A percentile compares a stretch with the other conserved stretches of the same genome.
Evolutionary conservation across 148 eudicot genomes (phyloP).

Genomic region (Rhododendron vialii): DNA sequence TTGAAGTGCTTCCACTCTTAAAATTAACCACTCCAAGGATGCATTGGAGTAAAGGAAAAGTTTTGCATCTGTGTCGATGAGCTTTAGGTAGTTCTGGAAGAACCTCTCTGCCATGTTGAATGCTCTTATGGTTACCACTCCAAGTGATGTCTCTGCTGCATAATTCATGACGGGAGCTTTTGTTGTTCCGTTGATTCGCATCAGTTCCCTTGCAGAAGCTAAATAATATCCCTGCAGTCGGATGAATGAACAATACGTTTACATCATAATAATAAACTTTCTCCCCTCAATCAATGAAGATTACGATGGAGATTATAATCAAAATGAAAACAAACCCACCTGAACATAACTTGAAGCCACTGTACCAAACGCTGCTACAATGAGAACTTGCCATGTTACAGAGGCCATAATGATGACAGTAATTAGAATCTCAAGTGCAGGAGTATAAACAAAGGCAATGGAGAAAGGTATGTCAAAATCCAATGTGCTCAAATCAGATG

Average conservation of each 20-base stretch:
- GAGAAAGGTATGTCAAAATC: conserved; percentile 54
- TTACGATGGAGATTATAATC: neutral
- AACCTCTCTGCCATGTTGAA: conserved; percentile 47
- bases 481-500: conserved; percentile 56
- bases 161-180: conserved; percentile 67
- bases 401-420: conserved; percentile 46
- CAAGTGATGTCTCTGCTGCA: conserved; percentile 58
- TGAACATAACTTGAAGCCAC: conserved; percentile 47
- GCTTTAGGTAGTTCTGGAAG: conserved; percentile 40
- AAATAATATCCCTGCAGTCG: conserved; percentile 45
- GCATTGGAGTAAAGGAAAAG: conserved; percentile 51
- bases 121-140: conserved; percentile 64
- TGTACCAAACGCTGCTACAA: conserved; percentile 44
- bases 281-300: neutral
- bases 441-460: conserved; percentile 20
- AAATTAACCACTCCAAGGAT: conserved; percentile 55
- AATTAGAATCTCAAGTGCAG: conserved; percentile 35
- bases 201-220: conserved; percentile 60
- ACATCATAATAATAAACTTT: neutral
- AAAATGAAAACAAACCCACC: conserved; percentile 22
- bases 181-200: conserved; percentile 70
- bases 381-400: conserved; percentile 66
- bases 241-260: neutral
- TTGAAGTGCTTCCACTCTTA: conserved; percentile 67
- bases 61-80: conserved; percentile 70